phyloP scores from a whole-genome alignment of 2,329 filamentous ascomycete genomes.

The Pseudogymnoascus sp. region DNA sequence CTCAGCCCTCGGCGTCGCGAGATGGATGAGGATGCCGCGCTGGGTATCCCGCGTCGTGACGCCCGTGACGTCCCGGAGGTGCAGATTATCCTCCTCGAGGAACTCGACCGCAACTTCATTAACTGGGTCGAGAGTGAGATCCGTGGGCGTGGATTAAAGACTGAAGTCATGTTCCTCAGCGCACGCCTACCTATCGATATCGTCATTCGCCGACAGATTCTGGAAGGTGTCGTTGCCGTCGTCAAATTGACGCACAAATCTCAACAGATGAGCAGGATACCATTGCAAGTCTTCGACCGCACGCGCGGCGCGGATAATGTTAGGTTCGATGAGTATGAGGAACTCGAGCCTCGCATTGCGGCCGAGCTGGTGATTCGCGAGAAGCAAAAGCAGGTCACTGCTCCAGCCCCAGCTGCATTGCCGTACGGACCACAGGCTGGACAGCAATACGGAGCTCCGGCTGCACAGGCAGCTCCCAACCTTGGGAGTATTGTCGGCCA shows the following conservation, averaged over 20 bases:
- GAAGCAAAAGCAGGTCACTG: slow-evolving; percentile 41
- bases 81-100: slow-evolving; percentile 74
- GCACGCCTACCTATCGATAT: slow-evolving; percentile 67
- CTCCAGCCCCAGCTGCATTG: slow-evolving; percentile 26
- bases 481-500: slow-evolving; percentile 58
- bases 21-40: slow-evolving; percentile 48
- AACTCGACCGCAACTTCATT: slow-evolving; percentile 72
- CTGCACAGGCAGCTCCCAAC: slow-evolving; percentile 37
- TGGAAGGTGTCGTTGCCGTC: slow-evolving; percentile 83
- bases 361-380: slow-evolving; percentile 72
- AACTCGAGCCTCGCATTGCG: slow-evolving; percentile 69
- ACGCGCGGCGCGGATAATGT: slow-evolving; percentile 65
- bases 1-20: slow-evolving; percentile 55
- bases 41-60: slow-evolving; percentile 66
- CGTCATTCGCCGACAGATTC: slow-evolving; percentile 75
- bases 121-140: slow-evolving; percentile 75
- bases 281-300: slow-evolving; percentile 79
- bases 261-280: slow-evolving; percentile 64
- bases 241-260: slow-evolving; percentile 65
- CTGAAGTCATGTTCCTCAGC: slow-evolving; percentile 72
- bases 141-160: slow-evolving; percentile 59
- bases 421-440: slow-evolving; percentile 29
- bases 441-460: slow-evolving; percentile 28
- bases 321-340: slow-evolving; percentile 78
- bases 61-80: slow-evolving; percentile 78